phyloP scores from a whole-genome alignment of 2,329 filamentous ascomycete genomes.

The Aureobasidium melanogenum region DNA sequence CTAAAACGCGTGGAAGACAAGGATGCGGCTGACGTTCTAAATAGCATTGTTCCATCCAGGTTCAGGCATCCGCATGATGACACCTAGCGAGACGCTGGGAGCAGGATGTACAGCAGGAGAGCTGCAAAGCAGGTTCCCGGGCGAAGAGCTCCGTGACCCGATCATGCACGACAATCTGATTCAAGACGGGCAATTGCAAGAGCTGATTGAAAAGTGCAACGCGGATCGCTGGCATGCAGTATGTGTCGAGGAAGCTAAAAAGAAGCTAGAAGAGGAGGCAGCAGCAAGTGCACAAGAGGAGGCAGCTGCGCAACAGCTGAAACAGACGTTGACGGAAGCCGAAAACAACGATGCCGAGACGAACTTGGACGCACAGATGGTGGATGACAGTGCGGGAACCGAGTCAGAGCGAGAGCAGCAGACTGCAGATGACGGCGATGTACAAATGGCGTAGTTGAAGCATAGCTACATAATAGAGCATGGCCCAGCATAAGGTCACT shows the following conservation, averaged over 20 bases:
- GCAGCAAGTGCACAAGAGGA: background rate
- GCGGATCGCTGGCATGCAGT: constrained; percentile 60
- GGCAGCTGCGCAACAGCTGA: constrained; percentile 1
- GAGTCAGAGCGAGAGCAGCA: constrained; percentile 12
- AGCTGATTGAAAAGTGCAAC: constrained; percentile 57
- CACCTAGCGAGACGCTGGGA: constrained; percentile 35
- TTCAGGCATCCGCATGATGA: constrained; percentile 18
- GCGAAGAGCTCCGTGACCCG: constrained; percentile 53
- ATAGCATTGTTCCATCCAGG: constrained; percentile 13
- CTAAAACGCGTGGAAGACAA: constrained; percentile 11
- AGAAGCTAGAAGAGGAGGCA: constrained; percentile 27
- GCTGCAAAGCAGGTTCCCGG: constrained; percentile 44
- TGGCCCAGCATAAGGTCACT: background rate
- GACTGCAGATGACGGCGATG: constrained; percentile 16
- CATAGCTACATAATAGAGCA: background rate
- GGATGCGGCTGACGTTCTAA: constrained; percentile 8
- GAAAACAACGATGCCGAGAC: constrained; percentile 12
- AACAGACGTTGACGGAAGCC: background rate
- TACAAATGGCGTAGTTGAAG: constrained; percentile 14
- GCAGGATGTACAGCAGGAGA: constrained; percentile 50
- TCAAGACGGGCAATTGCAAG: constrained; percentile 60
- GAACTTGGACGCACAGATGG: constrained; percentile 11
- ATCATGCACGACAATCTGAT: constrained; percentile 62
- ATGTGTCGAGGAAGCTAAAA: constrained; percentile 30
- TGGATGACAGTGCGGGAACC: constrained; percentile 11